Conservation (phyloP, 768 basidiomycete species). For the Termitomyces sp. region DNA sequence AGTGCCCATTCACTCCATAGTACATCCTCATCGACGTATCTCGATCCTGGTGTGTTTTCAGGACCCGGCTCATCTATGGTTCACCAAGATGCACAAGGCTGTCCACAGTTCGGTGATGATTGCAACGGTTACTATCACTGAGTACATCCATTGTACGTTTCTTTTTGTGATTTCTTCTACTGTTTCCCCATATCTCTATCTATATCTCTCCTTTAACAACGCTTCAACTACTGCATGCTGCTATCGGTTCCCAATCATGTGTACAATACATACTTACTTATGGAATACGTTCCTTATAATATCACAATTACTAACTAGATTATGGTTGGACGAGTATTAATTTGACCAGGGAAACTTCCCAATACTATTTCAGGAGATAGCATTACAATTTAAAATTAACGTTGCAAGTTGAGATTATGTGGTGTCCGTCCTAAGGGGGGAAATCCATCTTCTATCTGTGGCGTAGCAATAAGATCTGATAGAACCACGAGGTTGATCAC, state of each 20-base stretch:
- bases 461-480: constrained; percentile 11
- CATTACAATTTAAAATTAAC: not conserved
- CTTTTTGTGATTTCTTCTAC: not conserved
- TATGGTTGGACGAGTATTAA: not conserved
- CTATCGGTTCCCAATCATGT: constrained; percentile 9
- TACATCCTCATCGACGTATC: constrained; percentile 15
- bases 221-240: not conserved
- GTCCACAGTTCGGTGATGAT: constrained; percentile 42
- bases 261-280: constrained; percentile 11
- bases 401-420: not conserved
- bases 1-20: constrained; percentile 20
- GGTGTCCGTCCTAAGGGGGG: not conserved
- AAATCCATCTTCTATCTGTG: constrained; percentile 7
- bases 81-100: constrained; percentile 34
- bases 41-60: constrained; percentile 20
- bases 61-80: constrained; percentile 24
- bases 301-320: not conserved
- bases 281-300: constrained; percentile 10
- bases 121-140: constrained; percentile 34
- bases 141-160: constrained; percentile 3
- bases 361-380: not conserved
- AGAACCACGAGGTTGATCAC: constrained; percentile 7
- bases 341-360: not conserved
- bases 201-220: not conserved
- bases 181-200: not conserved